These are phyloP conservation scores for Pseudocercospora ulei DNA, from an alignment of 2,329 filamentous ascomycete species.

Conservation along the genomic window DNA sequence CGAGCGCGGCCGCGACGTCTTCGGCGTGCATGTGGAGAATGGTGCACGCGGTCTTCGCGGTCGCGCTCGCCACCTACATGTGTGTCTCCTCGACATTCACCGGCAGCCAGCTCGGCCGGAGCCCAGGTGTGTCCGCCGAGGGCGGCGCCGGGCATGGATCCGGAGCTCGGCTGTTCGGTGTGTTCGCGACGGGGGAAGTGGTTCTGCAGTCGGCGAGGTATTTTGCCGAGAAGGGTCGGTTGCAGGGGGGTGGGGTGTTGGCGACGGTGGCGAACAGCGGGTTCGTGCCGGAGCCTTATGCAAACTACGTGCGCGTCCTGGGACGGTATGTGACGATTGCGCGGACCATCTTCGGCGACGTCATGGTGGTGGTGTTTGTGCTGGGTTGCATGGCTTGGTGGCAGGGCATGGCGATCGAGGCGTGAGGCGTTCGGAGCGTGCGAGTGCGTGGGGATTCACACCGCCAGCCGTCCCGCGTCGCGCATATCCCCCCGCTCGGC, in stretches of 20 bases:
- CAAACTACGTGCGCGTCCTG: conserved; percentile 51
- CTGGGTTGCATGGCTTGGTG: conserved; percentile 51
- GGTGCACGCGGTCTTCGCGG: conserved; percentile 61
- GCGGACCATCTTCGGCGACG: conserved; percentile 59
- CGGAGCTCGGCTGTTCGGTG: conserved; percentile 58
- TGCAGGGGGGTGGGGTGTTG: conserved; percentile 53
- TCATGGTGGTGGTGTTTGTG: conserved; percentile 68
- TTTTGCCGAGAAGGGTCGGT: conserved; percentile 54
- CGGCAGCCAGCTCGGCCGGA: conserved; percentile 53
- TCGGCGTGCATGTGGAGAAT: conserved; percentile 57
- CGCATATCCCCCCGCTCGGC: no score
- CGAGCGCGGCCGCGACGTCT: conserved; percentile 35
- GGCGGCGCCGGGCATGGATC: conserved; percentile 35
- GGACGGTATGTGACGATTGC: conserved; percentile 62
- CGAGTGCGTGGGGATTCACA: no score
- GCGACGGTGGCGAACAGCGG: conserved; percentile 49
- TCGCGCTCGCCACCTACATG: conserved; percentile 61
- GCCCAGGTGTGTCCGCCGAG: conserved; percentile 34
- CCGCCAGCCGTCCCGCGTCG: no score
- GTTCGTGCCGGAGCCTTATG: conserved; percentile 57
- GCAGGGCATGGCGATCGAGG: conserved; percentile 29
- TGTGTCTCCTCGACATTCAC: conserved; percentile 58
- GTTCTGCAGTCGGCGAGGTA: conserved; percentile 61
- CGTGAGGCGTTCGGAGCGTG: no score
- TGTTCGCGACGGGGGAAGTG: conserved; percentile 70